A percentile compares a stretch with the other conserved stretches of the same genome.
phyloP scores from a whole-genome alignment of 345 rosid genomes.

The Diplotaxis tenuifolia region DNA sequence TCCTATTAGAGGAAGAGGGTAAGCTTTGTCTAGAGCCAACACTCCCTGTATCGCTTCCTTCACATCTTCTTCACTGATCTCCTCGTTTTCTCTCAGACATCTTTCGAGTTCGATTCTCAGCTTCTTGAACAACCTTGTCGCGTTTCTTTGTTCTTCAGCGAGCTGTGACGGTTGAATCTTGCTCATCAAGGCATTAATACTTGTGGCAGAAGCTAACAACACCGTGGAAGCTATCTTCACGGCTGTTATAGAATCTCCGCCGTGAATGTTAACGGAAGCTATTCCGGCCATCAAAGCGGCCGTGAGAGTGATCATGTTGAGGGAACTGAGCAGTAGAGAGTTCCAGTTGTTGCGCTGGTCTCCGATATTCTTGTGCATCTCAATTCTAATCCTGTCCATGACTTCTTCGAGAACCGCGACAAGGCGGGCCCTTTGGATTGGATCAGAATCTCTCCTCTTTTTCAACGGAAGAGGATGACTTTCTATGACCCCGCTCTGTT shows the following conservation, averaged over 20 bases:
- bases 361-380: constrained; percentile 67
- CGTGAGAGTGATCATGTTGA: constrained; percentile 63
- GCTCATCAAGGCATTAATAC: constrained; percentile 46
- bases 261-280: constrained; percentile 32
- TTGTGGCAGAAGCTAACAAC: constrained; percentile 43
- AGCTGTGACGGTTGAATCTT: constrained; percentile 63
- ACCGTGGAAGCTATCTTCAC: constrained; percentile 48
- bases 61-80: constrained; percentile 26
- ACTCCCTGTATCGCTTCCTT: constrained; percentile 42
- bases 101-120: constrained; percentile 34
- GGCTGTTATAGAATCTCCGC: constrained; percentile 34
- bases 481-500: constrained; percentile 13
- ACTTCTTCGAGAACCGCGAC: constrained; percentile 53
- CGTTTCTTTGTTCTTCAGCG: constrained; percentile 57
- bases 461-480: constrained; percentile 11
- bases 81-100: constrained; percentile 20
- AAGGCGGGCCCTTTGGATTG: constrained; percentile 38
- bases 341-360: constrained; percentile 74
- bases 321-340: constrained; percentile 54
- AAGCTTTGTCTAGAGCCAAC: constrained; percentile 44
- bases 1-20: constrained; percentile 44
- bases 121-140: constrained; percentile 44
- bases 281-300: constrained; percentile 58
- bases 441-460: not conserved
- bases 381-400: constrained; percentile 57